A percentile compares a stretch with the other conserved stretches of the same genome.
These are phyloP conservation scores for Fragaria ananassa DNA, from an alignment of 306 rosid species.

Conservation along the genomic window DNA sequence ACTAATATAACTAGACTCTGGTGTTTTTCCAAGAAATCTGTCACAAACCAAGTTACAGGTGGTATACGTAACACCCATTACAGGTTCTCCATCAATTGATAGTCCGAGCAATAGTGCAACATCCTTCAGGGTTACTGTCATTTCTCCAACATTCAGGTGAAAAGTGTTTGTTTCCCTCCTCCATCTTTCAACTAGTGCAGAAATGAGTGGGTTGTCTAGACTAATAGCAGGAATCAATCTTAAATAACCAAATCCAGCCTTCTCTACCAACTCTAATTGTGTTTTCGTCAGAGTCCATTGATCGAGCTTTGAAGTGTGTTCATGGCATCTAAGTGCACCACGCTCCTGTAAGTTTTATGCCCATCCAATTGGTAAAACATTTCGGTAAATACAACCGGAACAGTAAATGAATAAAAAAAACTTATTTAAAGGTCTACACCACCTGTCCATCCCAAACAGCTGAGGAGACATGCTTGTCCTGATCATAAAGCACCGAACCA, in stretches of 20 bases:
- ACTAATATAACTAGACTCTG: constrained; percentile 88
- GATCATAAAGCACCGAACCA: constrained; percentile 85
- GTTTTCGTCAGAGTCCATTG: constrained; percentile 77
- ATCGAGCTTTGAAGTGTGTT: constrained; percentile 95
- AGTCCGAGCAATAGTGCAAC: constrained; percentile 88
- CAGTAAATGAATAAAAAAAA: constrained; percentile 8
- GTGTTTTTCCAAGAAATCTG: constrained; percentile 69
- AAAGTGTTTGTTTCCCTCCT: constrained; percentile 97
- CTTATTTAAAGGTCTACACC: constrained; percentile 27
- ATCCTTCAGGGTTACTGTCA: constrained; percentile 92
- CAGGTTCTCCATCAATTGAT: constrained; percentile 94
- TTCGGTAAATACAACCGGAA: constrained; percentile 3
- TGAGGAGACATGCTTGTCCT: constrained; percentile 94
- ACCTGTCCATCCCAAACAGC: constrained; percentile 99
- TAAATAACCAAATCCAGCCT: constrained; percentile 86
- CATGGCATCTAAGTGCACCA: constrained; percentile 98
- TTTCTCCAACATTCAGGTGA: constrained; percentile 95
- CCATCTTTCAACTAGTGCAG: constrained; percentile 98
- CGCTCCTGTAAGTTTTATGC: constrained; percentile 65
- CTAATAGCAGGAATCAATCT: constrained; percentile 95
- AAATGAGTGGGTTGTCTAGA: constrained; percentile 93
- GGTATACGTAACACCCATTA: constrained; percentile 85
- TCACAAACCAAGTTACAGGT: constrained; percentile 83
- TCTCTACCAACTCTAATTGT: constrained; percentile 79
- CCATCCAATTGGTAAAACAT: constrained; percentile 5